Evolutionary conservation across 2,329 filamentous ascomycete species (phyloP).

Genomic region (Corniculantispora saksenae): DNA sequence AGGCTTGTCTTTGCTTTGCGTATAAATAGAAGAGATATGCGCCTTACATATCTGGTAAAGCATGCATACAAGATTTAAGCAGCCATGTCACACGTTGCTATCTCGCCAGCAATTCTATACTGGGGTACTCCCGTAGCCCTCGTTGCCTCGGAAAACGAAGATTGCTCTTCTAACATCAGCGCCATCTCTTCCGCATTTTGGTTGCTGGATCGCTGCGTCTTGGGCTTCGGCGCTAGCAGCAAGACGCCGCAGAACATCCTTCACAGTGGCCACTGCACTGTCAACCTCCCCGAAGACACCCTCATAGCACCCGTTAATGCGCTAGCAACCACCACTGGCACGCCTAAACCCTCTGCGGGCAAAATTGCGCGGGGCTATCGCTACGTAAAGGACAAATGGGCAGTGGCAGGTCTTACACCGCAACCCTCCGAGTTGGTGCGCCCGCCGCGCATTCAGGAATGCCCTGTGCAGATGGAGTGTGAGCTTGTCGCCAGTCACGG

Average conservation of each 20-base stretch:
- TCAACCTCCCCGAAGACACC: slow-evolving; percentile 41
- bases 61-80: no score
- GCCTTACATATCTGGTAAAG: no score
- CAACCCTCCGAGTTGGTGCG: slow-evolving; percentile 35
- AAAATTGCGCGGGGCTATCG: slow-evolving; percentile 35
- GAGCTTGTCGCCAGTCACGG: slow-evolving; percentile 35
- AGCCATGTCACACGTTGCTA: slow-evolving; percentile 21
- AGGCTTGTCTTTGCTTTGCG: no score
- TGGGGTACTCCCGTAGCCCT: slow-evolving; percentile 44
- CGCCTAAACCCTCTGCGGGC: slow-evolving; percentile 27
- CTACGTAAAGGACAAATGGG: slow-evolving; percentile 43
- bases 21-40: no score
- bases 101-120: slow-evolving; percentile 43
- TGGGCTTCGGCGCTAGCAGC: slow-evolving; percentile 38
- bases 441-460: slow-evolving; percentile 39
- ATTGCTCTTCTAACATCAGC: slow-evolving; percentile 42
- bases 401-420: slow-evolving; percentile 34
- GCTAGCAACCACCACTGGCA: slow-evolving; percentile 41
- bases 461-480: slow-evolving; percentile 45
- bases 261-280: slow-evolving; percentile 43
- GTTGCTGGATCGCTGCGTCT: slow-evolving; percentile 44
- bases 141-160: slow-evolving; percentile 41
- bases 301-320: slow-evolving; percentile 38
- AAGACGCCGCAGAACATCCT: slow-evolving; percentile 43
- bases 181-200: slow-evolving; percentile 48